Percentiles rank a stretch among this genome's conserved stretches.
Evolutionary conservation across 768 basidiomycete genomes (phyloP).

Genomic region (Russula sp.): DNA sequence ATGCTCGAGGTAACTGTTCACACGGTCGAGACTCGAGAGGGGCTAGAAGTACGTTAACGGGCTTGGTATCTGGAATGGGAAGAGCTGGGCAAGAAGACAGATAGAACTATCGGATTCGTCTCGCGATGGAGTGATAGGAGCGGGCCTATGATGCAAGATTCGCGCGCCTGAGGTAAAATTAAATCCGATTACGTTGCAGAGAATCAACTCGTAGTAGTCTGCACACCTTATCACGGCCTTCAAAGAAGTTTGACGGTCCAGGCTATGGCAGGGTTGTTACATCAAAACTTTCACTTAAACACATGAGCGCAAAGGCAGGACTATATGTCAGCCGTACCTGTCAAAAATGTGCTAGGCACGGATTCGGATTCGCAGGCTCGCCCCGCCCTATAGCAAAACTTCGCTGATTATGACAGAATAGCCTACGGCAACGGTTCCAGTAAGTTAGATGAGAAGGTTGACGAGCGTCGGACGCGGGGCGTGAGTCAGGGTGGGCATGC

Average conservation of each 20-base stretch:
- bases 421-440: background rate
- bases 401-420: background rate
- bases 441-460: background rate
- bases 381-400: conserved; percentile 12
- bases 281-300: background rate
- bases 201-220: background rate
- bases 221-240: background rate
- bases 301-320: background rate
- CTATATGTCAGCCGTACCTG: background rate
- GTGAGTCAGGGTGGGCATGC: background rate
- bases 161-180: background rate
- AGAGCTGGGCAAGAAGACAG: background rate
- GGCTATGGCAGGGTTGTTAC: background rate
- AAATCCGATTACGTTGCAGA: conserved; percentile 19
- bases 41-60: conserved; percentile 8
- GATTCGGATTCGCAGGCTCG: too few relatives aligned
- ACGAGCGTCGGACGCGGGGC: background rate
- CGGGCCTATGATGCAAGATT: conserved; percentile 20
- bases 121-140: conserved; percentile 7
- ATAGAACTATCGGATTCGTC: background rate
- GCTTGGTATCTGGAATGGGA: background rate
- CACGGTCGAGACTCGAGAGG: conserved; percentile 3
- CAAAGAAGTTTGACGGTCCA: background rate
- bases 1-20: background rate
- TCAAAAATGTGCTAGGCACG: background rate